Evolutionary conservation across 495 filamentous ascomycete species (phyloP), one percentile per base, ranked within the genome.

Genomic region (Schizothecium vesticola): DNA sequence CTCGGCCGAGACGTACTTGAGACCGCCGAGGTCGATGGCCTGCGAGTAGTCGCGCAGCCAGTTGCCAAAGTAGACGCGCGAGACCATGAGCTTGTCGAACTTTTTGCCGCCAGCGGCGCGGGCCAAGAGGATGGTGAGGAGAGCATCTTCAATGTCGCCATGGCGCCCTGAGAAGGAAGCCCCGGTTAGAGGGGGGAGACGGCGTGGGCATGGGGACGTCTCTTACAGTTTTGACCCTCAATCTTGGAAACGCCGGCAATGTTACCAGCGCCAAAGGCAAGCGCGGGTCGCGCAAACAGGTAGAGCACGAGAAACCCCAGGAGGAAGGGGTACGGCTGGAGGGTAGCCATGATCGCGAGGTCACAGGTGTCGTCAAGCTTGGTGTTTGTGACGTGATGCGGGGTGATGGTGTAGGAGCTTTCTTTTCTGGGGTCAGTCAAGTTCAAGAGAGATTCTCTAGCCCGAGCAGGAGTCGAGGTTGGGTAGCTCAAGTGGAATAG

Each of bases 141-240:
- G 85, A 31, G 90, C 87, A 83, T 97, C 93, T 85, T 97, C 93
- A 74, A 97, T 95, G 78, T 98, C 94, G 67, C 93, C 93, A 88
- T 97, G 93, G 59, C 93, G 92, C 91, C 92, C 83, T 86, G 65
- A 33, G 51, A 21, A 28, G 63, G 16, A 13, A 1, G 25, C 13
- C 0, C 11, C 68, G 25, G 72, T 69, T 55, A 67, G 58, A 19
- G 62, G 16, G 55, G 26, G 19, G 24, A 5, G 21, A 26, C 0
- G 23, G 16, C 25, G 21, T 59, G 4, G 56, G n/a, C 19, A 55
- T 64, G 8, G 23, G 12, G 64, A 9, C 31, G n/a, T 0, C 58
- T 28, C 74, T 70, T 71, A 87, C 85, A 97, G 77, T 96, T 96
- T 70, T 88, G 81, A 66, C 93, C 93, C 74, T 94, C 92, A 63